Conservation (phyloP, 345 rosid genomes). For the Diplotaxis tenuifolia region DNA sequence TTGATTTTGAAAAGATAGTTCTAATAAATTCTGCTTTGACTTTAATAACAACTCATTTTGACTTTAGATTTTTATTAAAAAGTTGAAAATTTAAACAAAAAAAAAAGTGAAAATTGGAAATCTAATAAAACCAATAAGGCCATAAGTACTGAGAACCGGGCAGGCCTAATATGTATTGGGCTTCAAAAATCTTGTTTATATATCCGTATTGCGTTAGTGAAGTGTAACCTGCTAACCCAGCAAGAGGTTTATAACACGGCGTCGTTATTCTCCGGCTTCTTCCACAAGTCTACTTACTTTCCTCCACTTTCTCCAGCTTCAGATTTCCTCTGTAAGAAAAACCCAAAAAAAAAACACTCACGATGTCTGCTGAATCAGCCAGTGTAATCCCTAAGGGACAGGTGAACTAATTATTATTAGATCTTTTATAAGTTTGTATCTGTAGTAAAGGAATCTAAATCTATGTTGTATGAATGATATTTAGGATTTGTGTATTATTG, state of each 20-base stretch:
- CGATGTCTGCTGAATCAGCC: conserved; percentile 80
- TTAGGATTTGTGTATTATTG: no score
- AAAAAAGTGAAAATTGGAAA: not conserved
- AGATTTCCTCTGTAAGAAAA: not conserved
- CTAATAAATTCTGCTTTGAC: not conserved
- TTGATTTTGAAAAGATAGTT: not conserved
- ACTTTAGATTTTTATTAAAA: no score
- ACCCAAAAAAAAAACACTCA: not conserved
- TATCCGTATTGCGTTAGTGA: no score
- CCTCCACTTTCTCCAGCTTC: conserved; percentile 26
- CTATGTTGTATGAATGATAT: conserved; percentile 4
- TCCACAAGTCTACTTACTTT: conserved; percentile 13
- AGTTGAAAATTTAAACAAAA: no score
- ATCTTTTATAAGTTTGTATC: not conserved
- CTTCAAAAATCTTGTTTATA: not conserved
- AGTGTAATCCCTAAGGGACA: conserved; percentile 55
- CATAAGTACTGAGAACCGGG: no score
- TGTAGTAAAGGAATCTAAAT: not conserved
- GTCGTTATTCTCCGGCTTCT: not conserved
- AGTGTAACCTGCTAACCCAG: not conserved
- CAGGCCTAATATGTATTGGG: not conserved
- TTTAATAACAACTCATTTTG: not conserved
- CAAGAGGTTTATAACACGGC: not conserved
- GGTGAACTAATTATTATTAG: conserved; percentile 31
- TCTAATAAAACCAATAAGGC: not conserved